A percentile compares a stretch with the other conserved stretches of the same genome.
Evolutionary conservation across 1,284 basidiomycete genomes (phyloP).

Genomic region (Schizopora paradoxa): DNA sequence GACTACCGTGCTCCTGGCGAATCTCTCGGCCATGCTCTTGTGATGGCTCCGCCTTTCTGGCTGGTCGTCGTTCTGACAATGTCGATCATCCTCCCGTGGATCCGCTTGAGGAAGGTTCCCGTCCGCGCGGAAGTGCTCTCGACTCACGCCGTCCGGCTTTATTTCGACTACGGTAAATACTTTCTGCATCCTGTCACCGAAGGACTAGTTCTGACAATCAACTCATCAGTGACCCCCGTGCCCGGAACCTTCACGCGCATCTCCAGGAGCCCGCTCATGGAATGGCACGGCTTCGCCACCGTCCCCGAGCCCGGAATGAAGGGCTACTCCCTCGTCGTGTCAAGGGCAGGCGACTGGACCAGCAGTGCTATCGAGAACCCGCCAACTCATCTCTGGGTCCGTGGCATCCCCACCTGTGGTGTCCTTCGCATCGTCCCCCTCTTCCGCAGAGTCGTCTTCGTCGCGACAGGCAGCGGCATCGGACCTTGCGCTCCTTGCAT

Average conservation of each 20-base stretch:
- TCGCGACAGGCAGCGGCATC: conserved; percentile 59
- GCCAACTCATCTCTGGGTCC: conserved; percentile 49
- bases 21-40: conserved; percentile 39
- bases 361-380: conserved; percentile 45
- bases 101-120: conserved; percentile 46
- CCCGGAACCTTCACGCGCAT: conserved; percentile 52
- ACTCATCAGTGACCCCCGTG: conserved; percentile 36
- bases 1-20: conserved; percentile 41
- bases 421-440: conserved; percentile 53
- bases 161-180: conserved; percentile 48
- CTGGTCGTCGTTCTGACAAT: conserved; percentile 44
- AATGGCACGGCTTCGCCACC: conserved; percentile 61
- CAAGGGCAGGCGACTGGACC: conserved; percentile 59
- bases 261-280: conserved; percentile 46
- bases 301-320: conserved; percentile 45
- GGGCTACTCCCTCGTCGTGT: conserved; percentile 54
- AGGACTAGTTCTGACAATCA: conserved; percentile 3
- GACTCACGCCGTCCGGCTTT: conserved; percentile 49
- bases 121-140: conserved; percentile 51
- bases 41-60: conserved; percentile 48
- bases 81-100: conserved; percentile 52
- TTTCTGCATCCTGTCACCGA: background rate
- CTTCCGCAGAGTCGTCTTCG: conserved; percentile 54
- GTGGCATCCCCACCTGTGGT: conserved; percentile 54
- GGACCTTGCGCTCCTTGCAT: conserved; percentile 54